Evolutionary conservation across 139 green algal species (phyloP), one percentile per base, ranked within the genome.

Genomic region (Pleodorina starrii): DNA sequence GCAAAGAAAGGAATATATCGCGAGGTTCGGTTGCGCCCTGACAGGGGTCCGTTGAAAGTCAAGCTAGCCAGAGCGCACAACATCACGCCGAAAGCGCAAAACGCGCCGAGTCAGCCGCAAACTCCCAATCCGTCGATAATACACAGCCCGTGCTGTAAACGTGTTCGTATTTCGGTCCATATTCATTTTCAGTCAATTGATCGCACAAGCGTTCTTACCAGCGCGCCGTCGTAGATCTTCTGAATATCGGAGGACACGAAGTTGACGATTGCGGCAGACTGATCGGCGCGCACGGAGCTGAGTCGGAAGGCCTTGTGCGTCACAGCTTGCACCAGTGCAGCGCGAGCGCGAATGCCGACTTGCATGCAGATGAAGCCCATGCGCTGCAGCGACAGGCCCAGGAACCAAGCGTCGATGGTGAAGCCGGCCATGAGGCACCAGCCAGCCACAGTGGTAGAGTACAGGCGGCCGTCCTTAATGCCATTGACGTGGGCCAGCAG

Each of bases 351-450:
- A n/a, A 96, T 88, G 35, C 83, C 83, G 0, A 88, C 85, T 0
- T 51, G 60, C 84, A 96, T 90, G 87, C 92, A 95, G 91, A 90
- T 91, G 88, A 92, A 96, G 68, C 88, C 90, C 94, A 96, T 96
- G 88, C 94, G 94, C 91, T 96, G 94, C 35, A 96, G 86, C 5
- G 32, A 79, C 16, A 91, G 83, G 51, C 79, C 91, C 51, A 93
- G 88, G 68, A 90, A 74, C 87, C 88, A 93, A 21, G 90, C 90
- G 32, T 92, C 83, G 0, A 93, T 0, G 32, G 89, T 90, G 90
- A 93, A 93, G 75, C 90, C 90, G 11, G 48, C 90, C 66, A 71
- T 88, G 19, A 85, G 87, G 77, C n/a, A 90, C 86, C 63, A 93
- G 72, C 90, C 90, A 71, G 87, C 90, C 63, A 68, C 57, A 17